phyloP scores from a whole-genome alignment of 1,139 yeast species.

The Maudiozyma humilis region DNA sequence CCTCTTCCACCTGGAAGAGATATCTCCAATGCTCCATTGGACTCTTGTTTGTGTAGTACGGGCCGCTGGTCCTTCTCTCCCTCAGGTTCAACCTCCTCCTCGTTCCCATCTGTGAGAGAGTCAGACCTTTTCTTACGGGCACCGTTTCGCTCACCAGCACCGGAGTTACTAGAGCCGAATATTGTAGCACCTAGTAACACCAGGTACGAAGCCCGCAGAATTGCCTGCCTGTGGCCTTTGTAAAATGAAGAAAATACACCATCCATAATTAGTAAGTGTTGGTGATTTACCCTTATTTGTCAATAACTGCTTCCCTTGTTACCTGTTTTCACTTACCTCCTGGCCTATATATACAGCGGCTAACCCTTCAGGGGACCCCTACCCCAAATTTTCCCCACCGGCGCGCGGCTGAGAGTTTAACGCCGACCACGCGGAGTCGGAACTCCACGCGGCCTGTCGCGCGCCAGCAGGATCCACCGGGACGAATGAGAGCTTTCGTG shows the following conservation, averaged over 20 bases:
- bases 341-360: background rate
- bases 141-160: background rate
- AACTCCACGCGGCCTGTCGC: background rate
- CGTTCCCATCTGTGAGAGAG: background rate
- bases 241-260: conserved; percentile 15
- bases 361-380: background rate
- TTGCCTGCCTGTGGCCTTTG: conserved; percentile 23
- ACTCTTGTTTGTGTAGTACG: background rate
- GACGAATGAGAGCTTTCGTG: too few species aligned
- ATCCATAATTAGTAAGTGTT: background rate
- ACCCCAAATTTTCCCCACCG: background rate
- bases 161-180: conserved; percentile 6
- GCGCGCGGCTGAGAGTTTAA: background rate
- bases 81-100: background rate
- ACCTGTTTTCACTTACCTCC: background rate
- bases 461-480: too few species aligned
- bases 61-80: background rate
- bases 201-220: conserved; percentile 26
- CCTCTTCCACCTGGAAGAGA: background rate
- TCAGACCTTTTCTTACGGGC: background rate
- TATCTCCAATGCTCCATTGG: background rate
- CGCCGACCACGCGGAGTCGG: background rate
- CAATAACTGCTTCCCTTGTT: too few species aligned
- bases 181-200: conserved; percentile 23
- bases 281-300: too few species aligned